A percentile compares a stretch with the other conserved stretches of the same genome.
These are phyloP conservation scores for Amborella trichopoda DNA, from an alignment of 164 flowering plant species.

Conservation along the genomic window DNA sequence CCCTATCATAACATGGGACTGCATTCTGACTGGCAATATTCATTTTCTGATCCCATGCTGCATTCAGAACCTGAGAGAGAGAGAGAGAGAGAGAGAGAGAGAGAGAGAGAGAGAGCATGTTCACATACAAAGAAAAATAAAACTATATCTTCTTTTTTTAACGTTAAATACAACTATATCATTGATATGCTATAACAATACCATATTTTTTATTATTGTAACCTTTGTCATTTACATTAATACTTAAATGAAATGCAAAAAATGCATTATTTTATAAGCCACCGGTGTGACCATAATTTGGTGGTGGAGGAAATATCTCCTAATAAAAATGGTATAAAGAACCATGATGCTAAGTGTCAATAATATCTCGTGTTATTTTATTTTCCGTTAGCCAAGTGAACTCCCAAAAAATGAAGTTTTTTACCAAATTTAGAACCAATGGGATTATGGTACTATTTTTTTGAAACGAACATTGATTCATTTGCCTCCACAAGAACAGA, in stretches of 20 bases:
- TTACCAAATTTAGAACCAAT: neutral
- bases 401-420: no score
- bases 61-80: conserved; percentile 44
- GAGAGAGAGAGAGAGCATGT: neutral
- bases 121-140: neutral
- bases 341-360: neutral
- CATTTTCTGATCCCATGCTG: conserved; percentile 68
- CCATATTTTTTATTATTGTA: neutral
- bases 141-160: neutral
- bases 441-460: neutral
- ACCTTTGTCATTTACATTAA: neutral
- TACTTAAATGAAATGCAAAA: no score
- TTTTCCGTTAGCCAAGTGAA: neutral
- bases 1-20: conserved; percentile 46
- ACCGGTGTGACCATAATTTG: no score
- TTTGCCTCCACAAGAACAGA: neutral
- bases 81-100: neutral
- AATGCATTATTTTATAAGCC: no score
- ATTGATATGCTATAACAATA: neutral
- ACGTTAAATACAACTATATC: neutral
- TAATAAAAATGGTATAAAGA: no score
- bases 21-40: conserved; percentile 52
- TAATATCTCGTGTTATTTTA: neutral
- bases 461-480: neutral
- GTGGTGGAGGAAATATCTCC: no score